Evolutionary conservation across 2,329 filamentous ascomycete species (phyloP), one percentile per base, ranked within the genome.

Genomic region (Fusarium caatingaense): DNA sequence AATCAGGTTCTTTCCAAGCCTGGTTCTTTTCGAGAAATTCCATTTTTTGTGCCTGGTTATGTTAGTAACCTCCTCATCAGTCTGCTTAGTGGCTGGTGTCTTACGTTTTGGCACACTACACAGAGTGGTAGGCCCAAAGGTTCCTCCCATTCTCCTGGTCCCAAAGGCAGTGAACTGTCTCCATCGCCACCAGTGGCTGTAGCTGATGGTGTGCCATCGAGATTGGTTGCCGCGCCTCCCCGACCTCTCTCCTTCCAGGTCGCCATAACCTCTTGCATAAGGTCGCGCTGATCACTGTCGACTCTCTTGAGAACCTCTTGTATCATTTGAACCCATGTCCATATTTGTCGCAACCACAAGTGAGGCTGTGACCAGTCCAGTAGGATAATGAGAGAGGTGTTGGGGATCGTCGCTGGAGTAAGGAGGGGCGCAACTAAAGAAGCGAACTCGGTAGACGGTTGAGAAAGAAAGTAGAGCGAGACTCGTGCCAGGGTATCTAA

Each of bases 301-400:
- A 96, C 86, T 30, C 89, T 92, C 60, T 90, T 85, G 58, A 95
- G 88, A 15, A 97, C 91, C 18, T 89, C 91, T 63, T 92, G 89
- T 71, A 99, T 83, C 28, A 98, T 86, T 47, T 93, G 87, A 66
- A 98, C 90, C 96, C 96, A 99, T 77, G 92, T 92, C 76, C 93
- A 88, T 60, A 99, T 84, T 80, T 97, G 92, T 63, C 93, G 89
- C 77, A 98, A 87, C 93, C 97, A 99, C 68, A 90, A 85, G 90
- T 96, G 97, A 16, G 96, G 96, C 77, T 96, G 90, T 62, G 92
- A 91, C 96, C 96, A 99, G 83, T 98, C 94, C 45, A 99, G 86
- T n/a, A 99, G 84, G 74, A 99, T 90, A 67, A 97, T 92, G 68
- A 98, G 88, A 65, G 97, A 87, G 48, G 93, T 97, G 78, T 97